phyloP scores from a whole-genome alignment of 768 basidiomycete species.

The Auriculariales sp. region DNA sequence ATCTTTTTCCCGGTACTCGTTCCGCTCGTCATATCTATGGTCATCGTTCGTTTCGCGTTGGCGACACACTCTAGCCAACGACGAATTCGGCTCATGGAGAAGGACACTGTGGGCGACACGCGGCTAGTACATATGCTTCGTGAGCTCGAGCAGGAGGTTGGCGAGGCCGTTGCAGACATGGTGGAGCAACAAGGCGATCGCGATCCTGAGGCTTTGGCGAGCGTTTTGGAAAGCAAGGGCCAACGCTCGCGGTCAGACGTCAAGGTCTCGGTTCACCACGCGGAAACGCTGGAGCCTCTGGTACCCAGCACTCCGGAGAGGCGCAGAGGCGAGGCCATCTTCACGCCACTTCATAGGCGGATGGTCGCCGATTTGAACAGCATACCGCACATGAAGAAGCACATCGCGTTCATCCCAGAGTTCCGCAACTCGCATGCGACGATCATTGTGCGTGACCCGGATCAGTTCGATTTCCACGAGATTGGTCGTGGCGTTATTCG shows the following conservation, averaged over 20 bases:
- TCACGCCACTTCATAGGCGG: slow-evolving; percentile 41
- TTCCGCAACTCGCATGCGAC: slow-evolving; percentile 55
- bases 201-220: too few species aligned
- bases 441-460: slow-evolving; percentile 55
- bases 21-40: slow-evolving; percentile 39
- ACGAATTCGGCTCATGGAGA: slow-evolving; percentile 52
- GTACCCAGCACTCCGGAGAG: background rate
- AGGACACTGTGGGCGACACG: slow-evolving; percentile 25
- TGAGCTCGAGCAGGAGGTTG: slow-evolving; percentile 44
- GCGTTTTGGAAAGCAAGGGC: slow-evolving; percentile 2
- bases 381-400: slow-evolving; percentile 55
- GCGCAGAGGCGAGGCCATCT: slow-evolving; percentile 15
- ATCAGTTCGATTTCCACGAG: slow-evolving; percentile 41
- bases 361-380: slow-evolving; percentile 49
- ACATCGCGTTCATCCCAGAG: slow-evolving; percentile 45
- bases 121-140: slow-evolving; percentile 40
- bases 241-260: too few species aligned
- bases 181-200: slow-evolving; percentile 34
- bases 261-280: background rate
- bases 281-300: background rate
- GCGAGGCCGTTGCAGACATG: slow-evolving; percentile 44
- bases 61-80: slow-evolving; percentile 43
- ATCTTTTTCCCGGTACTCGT: slow-evolving; percentile 47
- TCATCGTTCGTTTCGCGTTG: slow-evolving; percentile 40
- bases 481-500: slow-evolving; percentile 50